A percentile compares a stretch with the other conserved stretches of the same genome.
phyloP scores from a whole-genome alignment of 2,329 filamentous ascomycete species.

The Pestalotiopsis sp. region DNA sequence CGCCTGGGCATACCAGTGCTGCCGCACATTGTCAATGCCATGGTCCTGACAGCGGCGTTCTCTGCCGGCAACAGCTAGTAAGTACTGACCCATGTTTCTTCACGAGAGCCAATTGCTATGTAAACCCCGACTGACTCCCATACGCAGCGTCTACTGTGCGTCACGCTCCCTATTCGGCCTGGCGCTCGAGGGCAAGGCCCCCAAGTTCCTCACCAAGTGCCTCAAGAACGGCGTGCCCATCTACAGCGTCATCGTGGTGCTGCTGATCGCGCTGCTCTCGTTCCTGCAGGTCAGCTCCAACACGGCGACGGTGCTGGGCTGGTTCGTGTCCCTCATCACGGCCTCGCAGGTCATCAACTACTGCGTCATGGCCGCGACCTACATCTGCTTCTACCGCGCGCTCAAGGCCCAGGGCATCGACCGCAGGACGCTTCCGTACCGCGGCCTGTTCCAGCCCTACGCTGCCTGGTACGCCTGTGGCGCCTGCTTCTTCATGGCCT shows the following conservation, averaged over 20 bases:
- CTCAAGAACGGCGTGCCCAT: conserved; percentile 70
- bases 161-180: conserved; percentile 70
- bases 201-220: conserved; percentile 59
- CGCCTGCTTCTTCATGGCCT: conserved; percentile 69
- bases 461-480: conserved; percentile 67
- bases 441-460: conserved; percentile 69
- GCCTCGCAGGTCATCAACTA: conserved; percentile 77
- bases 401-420: conserved; percentile 69
- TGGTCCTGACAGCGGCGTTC: conserved; percentile 68
- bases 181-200: conserved; percentile 69
- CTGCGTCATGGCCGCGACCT: conserved; percentile 69
- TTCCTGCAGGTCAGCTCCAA: conserved; percentile 73
- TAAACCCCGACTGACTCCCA: neutral
- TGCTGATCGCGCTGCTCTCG: conserved; percentile 69
- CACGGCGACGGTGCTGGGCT: conserved; percentile 68
- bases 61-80: conserved; percentile 68
- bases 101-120: neutral
- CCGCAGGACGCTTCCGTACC: conserved; percentile 70
- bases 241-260: conserved; percentile 68
- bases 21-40: conserved; percentile 73
- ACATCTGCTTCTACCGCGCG: conserved; percentile 72
- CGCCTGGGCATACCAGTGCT: conserved; percentile 63
- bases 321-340: conserved; percentile 71
- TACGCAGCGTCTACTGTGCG: conserved; percentile 58
- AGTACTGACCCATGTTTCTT: neutral